A percentile compares a stretch with the other conserved stretches of the same genome.
These are phyloP conservation scores for Chlamydomonas eustigma DNA, from an alignment of 139 green algal species.

Conservation along the genomic window DNA sequence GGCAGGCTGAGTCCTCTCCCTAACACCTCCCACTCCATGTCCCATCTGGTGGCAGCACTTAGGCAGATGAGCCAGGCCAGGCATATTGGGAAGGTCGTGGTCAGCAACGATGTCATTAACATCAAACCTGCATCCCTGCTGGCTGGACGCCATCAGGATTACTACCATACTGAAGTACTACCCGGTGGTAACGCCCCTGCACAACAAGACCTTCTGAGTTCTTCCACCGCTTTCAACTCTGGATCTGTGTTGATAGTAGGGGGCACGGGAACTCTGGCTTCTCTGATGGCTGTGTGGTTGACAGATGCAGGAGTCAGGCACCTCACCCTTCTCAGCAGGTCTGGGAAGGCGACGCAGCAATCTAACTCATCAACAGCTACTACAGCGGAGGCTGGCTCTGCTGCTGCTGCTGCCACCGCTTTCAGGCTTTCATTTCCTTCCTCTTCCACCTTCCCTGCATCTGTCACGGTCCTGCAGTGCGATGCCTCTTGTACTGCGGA, in stretches of 20 bases:
- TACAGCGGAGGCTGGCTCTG: neutral
- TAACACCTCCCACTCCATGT: conserved; percentile 26
- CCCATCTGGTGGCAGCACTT: conserved; percentile 45
- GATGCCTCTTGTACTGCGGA: conserved; percentile 34
- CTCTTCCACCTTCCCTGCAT: neutral
- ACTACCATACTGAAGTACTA: neutral
- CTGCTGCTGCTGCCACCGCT: neutral
- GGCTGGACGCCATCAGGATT: neutral
- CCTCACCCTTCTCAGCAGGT: conserved; percentile 50
- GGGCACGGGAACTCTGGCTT: conserved; percentile 69
- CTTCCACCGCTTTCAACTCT: neutral
- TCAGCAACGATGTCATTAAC: conserved; percentile 32
- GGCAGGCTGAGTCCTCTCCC: conserved; percentile 37
- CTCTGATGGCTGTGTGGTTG: conserved; percentile 59
- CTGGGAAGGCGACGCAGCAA: conserved; percentile 35
- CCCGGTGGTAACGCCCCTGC: neutral
- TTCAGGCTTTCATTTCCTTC: neutral
- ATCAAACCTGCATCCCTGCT: neutral
- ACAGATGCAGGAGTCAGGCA: conserved; percentile 24
- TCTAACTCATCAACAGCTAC: neutral
- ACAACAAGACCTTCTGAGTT: neutral
- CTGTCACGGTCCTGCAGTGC: conserved; percentile 26
- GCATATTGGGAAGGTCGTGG: conserved; percentile 83
- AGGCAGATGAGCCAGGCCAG: conserved; percentile 79
- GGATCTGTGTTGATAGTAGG: conserved; percentile 53